Conservation (phyloP, 2,329 filamentous ascomycete genomes). For the Calonectria montana region DNA sequence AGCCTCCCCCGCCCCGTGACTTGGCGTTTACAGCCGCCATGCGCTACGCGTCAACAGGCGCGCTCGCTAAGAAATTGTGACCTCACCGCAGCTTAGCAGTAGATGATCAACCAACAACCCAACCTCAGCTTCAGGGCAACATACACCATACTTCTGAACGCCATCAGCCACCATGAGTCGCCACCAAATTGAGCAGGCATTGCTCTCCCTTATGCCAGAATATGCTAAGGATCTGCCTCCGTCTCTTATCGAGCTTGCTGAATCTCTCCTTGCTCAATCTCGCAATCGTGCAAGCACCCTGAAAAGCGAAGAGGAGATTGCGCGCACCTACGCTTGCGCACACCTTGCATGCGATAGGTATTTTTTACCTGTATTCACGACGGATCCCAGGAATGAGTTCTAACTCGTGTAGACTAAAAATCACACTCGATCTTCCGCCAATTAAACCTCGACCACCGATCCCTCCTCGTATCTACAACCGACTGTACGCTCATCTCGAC, state of each 20-base stretch:
- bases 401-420: slow-evolving; percentile 71
- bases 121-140: not conserved
- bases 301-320: slow-evolving; percentile 88
- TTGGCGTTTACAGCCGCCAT: slow-evolving; percentile 16
- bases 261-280: slow-evolving; percentile 83
- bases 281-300: slow-evolving; percentile 80
- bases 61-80: slow-evolving; percentile 2
- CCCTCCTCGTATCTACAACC: slow-evolving; percentile 83
- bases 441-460: slow-evolving; percentile 82
- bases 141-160: not conserved
- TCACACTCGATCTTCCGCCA: slow-evolving; percentile 78
- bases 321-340: slow-evolving; percentile 85
- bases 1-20: slow-evolving; percentile 16
- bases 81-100: not conserved
- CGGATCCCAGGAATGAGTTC: no score
- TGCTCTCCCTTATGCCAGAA: slow-evolving; percentile 80
- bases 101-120: not conserved
- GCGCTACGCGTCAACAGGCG: slow-evolving; percentile 14
- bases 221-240: slow-evolving; percentile 74
- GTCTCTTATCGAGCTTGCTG: slow-evolving; percentile 77
- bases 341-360: slow-evolving; percentile 91
- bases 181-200: slow-evolving; percentile 74
- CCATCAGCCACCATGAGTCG: slow-evolving; percentile 70
- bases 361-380: not conserved
- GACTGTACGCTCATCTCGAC: slow-evolving; percentile 84